phyloP scores from a whole-genome alignment of 208 protist genomes.

The Trypanosoma platydactyli region DNA sequence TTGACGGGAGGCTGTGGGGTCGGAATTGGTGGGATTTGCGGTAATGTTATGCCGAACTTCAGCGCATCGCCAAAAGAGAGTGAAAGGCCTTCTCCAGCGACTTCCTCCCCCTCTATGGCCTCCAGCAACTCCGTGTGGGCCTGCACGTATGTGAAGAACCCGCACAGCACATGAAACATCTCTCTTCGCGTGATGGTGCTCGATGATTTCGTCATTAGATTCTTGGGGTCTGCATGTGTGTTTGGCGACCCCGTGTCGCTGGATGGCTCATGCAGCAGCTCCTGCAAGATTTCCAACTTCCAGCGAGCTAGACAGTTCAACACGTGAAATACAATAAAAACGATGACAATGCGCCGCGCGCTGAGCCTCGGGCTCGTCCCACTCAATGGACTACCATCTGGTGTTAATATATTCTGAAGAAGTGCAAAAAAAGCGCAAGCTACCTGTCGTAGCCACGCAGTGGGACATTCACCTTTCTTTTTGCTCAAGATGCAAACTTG shows the following conservation, averaged over 20 bases:
- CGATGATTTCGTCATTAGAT: conserved; percentile 17
- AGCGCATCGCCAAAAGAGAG: conserved; percentile 70
- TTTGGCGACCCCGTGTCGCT: conserved; percentile 16
- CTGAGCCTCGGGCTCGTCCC: conserved; percentile 22
- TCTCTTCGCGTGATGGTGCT: conserved; percentile 60
- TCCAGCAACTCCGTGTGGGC: conserved; percentile 59
- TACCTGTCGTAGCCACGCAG: conserved; percentile 49
- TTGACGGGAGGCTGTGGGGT: conserved; percentile 11
- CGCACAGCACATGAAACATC: conserved; percentile 71
- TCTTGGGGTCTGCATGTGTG: conserved; percentile 24
- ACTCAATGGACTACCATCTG: conserved; percentile 35
- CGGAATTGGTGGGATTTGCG: conserved; percentile 39
- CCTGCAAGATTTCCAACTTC: conserved; percentile 66
- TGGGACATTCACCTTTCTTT: conserved; percentile 47
- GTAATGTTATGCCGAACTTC: conserved; percentile 70
- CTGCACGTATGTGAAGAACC: conserved; percentile 68
- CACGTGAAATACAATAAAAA: conserved; percentile 69
- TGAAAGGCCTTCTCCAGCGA: conserved; percentile 8
- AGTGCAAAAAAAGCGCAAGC: conserved; percentile 65
- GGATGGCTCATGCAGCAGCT: conserved; percentile 53
- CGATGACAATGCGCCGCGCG: conserved; percentile 43
- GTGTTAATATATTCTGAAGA: conserved; percentile 73
- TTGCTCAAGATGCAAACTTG: conserved; percentile 46
- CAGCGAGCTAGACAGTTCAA: conserved; percentile 81
- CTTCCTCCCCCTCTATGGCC: conserved; percentile 40